Base-by-base conservation (phyloP, 345 rosid genomes). In the Excoecaria agallocha region DNA sequence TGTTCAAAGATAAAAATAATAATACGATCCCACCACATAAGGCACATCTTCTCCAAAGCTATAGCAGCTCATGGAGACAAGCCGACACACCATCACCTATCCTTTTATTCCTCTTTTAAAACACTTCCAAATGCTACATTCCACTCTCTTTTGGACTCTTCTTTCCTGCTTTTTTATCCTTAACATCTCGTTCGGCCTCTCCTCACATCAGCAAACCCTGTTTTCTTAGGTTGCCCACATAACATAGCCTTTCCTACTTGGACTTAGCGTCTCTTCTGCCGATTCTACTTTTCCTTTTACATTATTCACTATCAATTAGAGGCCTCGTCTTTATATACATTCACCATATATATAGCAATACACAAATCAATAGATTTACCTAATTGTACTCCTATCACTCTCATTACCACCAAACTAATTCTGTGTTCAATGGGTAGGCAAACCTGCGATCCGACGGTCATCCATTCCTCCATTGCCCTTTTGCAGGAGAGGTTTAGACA, bases 401-500 rank as follows among this genome's bases (percentile, higher is more conserved):
- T 49, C 51, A 17, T 48, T 17, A 51, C 3, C 12, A 24, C 20
- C 35, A 13, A 16, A 60, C 30, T 20, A 57, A 6, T 11, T 25
- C 43, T 73, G 35, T 10, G 17, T n/a, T 58, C 66, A 22, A 83
- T 77, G 85, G 80, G 64, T 46, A 70, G 82, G 80, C 79, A 83
- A 75, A 81, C 58, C 62, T 50, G 69, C 22, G 80, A 73, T 19
- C 71, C 75, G 9, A 43, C 78, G 2, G 51, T 49, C 66, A 65
- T 67, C 7, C 79, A 71, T 22, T 86, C 96, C 69, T 89, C 96
- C 39, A 89, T 90, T 37, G 87, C 90, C 12, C 88, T 90, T 30
- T 68, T 90, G 69, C 91, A 86, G 72, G 89, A 88, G 56, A 87
- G 93, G 83, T 88, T 90, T 68, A 85, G 84, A 37, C 84, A 87